A percentile compares a stretch with the other conserved stretches of the same genome.
Evolutionary conservation across 208 protist species (phyloP).

Genomic region (Tritrichomonas foetus): DNA sequence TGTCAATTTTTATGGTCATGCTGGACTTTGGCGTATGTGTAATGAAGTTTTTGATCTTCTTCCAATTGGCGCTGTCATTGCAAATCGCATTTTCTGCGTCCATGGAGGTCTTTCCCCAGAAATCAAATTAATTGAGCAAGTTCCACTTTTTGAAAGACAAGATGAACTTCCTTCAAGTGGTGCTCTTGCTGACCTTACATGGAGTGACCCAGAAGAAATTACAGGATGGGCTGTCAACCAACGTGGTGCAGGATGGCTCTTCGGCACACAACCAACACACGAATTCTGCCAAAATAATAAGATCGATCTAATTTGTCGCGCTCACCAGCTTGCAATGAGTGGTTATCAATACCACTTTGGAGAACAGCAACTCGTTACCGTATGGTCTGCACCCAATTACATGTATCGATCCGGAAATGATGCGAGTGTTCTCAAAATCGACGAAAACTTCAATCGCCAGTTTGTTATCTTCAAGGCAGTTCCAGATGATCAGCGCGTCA

Average conservation of each 20-base stretch:
- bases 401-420: conserved; percentile 57
- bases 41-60: conserved; percentile 76
- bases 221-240: conserved; percentile 71
- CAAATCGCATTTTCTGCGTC: conserved; percentile 32
- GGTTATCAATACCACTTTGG: conserved; percentile 77
- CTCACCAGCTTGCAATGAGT: conserved; percentile 77
- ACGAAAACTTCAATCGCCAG: conserved; percentile 81
- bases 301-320: conserved; percentile 71
- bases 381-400: conserved; percentile 78
- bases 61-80: conserved; percentile 66
- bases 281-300: conserved; percentile 64
- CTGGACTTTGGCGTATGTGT: conserved; percentile 73
- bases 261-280: conserved; percentile 61
- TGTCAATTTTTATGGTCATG: conserved; percentile 73
- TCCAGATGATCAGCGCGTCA: conserved; percentile 59
- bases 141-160: conserved; percentile 75
- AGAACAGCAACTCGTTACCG: conserved; percentile 69
- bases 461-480: conserved; percentile 91
- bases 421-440: conserved; percentile 67
- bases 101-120: conserved; percentile 34
- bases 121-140: conserved; percentile 50
- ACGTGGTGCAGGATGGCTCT: conserved; percentile 77
- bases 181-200: conserved; percentile 76
- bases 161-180: conserved; percentile 74
- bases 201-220: conserved; percentile 76